These are phyloP conservation scores for Boletus coccyginus DNA, from an alignment of 768 basidiomycete species.

Conservation along the genomic window DNA sequence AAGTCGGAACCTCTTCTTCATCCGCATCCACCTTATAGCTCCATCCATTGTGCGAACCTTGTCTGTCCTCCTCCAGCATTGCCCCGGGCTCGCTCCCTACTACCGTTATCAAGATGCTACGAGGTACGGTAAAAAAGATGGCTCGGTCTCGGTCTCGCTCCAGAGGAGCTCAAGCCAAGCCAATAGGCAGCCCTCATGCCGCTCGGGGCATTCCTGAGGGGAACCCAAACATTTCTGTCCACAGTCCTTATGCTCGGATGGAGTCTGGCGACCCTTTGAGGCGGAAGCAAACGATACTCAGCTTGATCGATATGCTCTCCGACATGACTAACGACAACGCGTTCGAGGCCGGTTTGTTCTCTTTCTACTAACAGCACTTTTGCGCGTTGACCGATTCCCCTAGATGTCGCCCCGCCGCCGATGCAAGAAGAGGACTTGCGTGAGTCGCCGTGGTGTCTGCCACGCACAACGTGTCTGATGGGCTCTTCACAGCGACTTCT, in stretches of 20 bases:
- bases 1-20: slow-evolving; percentile 28
- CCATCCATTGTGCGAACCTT: slow-evolving; percentile 14
- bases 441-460: slow-evolving; percentile 5
- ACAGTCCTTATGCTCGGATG: slow-evolving; percentile 28
- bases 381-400: not conserved
- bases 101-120: slow-evolving; percentile 30
- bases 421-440: slow-evolving; percentile 46
- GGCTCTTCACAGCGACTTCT: slow-evolving; percentile 34
- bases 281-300: slow-evolving; percentile 47
- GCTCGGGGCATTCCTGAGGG: slow-evolving; percentile 30
- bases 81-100: slow-evolving; percentile 22
- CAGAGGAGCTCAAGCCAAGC: slow-evolving; percentile 24
- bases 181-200: slow-evolving; percentile 21
- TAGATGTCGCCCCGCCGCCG: slow-evolving; percentile 33
- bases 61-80: slow-evolving; percentile 19
- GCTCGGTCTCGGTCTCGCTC: slow-evolving; percentile 26
- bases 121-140: slow-evolving; percentile 31
- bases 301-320: slow-evolving; percentile 44
- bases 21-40: slow-evolving; percentile 30
- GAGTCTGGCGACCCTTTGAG: slow-evolving; percentile 29
- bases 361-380: not conserved
- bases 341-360: slow-evolving; percentile 32
- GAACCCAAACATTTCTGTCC: slow-evolving; percentile 22
- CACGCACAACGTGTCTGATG: slow-evolving; percentile 4
- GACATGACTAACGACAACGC: slow-evolving; percentile 43